Evolutionary conservation across 352 stramenopile genomes (phyloP).

Genomic region (Pythium aphanidermatum): DNA sequence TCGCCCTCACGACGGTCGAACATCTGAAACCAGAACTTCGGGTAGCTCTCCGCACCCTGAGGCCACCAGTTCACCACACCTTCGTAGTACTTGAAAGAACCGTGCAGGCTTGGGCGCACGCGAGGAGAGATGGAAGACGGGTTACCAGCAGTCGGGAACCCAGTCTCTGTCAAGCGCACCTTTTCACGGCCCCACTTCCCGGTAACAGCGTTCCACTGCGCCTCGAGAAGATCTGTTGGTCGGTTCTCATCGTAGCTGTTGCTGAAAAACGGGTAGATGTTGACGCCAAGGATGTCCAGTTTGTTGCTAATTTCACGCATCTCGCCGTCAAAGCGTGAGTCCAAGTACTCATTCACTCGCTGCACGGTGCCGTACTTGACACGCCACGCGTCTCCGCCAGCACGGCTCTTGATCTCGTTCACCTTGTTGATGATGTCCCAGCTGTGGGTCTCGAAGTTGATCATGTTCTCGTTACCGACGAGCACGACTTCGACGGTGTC

Average conservation of each 20-base stretch:
- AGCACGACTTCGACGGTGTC: constrained; percentile 38
- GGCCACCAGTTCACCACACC: constrained; percentile 24
- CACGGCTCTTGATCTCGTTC: constrained; percentile 24
- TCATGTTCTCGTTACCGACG: constrained; percentile 37
- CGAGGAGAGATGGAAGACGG: constrained; percentile 14
- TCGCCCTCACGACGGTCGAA: constrained; percentile 29
- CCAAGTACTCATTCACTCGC: constrained; percentile 23
- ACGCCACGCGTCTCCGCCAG: constrained; percentile 17
- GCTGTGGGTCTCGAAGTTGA: constrained; percentile 7
- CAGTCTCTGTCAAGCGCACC: constrained; percentile 28
- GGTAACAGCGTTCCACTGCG: constrained; percentile 19
- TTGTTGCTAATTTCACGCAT: constrained; percentile 9
- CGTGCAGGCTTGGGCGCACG: constrained; percentile 14
- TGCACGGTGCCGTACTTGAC: constrained; percentile 54
- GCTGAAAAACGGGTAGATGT: constrained; percentile 42
- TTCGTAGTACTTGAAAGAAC: constrained; percentile 25
- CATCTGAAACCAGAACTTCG: constrained; percentile 33
- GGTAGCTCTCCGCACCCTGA: neutral
- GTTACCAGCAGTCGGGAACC: constrained; percentile 20
- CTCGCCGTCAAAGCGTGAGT: constrained; percentile 13
- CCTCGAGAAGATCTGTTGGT: constrained; percentile 17
- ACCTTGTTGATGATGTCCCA: constrained; percentile 23
- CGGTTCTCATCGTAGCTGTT: constrained; percentile 20
- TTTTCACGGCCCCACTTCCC: constrained; percentile 22
- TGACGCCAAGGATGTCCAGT: constrained; percentile 22